Evolutionary conservation across 192 early-diverging fungal species (phyloP).

Genomic region (Paraglomus occultum): DNA sequence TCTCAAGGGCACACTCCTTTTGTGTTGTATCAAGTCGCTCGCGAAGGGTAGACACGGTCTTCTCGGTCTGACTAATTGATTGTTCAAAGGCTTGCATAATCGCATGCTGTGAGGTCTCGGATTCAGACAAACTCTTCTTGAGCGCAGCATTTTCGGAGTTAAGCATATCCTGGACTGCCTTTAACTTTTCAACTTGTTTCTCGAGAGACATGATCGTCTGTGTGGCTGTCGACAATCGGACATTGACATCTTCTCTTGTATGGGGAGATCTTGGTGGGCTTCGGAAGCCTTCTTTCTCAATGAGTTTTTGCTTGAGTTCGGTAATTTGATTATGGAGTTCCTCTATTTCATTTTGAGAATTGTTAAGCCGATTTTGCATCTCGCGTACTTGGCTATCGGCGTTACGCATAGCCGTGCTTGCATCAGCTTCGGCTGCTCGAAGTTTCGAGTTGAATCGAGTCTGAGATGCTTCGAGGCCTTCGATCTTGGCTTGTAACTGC

Average conservation of each 20-base stretch:
- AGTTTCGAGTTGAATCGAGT: neutral
- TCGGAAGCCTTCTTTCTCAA: neutral
- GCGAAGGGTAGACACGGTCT: neutral
- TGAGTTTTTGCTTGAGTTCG: constrained; percentile 6
- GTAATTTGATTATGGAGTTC: neutral
- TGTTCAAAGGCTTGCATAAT: neutral
- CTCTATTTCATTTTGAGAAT: constrained; percentile 16
- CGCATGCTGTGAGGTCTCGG: neutral
- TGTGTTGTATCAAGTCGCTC: neutral
- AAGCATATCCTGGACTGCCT: neutral
- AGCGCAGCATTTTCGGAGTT: neutral
- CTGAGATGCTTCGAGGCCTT: constrained; percentile 15
- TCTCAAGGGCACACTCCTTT: constrained; percentile 1
- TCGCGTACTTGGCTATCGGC: constrained; percentile 6
- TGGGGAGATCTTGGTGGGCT: neutral
- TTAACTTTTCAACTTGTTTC: neutral
- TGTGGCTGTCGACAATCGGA: neutral
- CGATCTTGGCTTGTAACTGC: constrained; percentile 8
- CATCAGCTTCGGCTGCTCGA: constrained; percentile 1
- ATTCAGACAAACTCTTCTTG: neutral
- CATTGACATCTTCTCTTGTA: neutral
- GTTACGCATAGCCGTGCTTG: neutral
- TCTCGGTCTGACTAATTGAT: neutral
- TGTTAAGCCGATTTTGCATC: neutral
- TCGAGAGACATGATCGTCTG: constrained; percentile 1